Evolutionary conservation across 2,329 filamentous ascomycete species (phyloP).

Genomic region (Exophiala mesophila): DNA sequence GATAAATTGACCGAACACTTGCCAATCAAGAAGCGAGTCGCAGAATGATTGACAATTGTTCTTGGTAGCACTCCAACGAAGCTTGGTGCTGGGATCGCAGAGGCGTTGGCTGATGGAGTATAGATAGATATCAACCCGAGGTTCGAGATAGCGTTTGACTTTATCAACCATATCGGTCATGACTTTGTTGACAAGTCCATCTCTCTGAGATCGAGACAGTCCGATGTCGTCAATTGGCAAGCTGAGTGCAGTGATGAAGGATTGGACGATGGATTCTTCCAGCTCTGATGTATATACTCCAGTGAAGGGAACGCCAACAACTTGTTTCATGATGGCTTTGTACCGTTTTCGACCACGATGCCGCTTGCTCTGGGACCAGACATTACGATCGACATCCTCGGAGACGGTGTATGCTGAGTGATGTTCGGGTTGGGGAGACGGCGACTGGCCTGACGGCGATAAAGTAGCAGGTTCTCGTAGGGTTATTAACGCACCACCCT

Average conservation of each 20-base stretch:
- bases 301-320: constrained; percentile 36
- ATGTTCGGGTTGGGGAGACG: not conserved
- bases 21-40: constrained; percentile 32
- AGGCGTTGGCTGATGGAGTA: constrained; percentile 30
- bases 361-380: constrained; percentile 15
- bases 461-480: constrained; percentile 14
- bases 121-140: constrained; percentile 31
- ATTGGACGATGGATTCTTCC: constrained; percentile 30
- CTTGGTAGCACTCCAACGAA: constrained; percentile 31
- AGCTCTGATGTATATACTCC: constrained; percentile 25
- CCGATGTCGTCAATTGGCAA: constrained; percentile 18
- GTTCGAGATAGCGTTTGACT: constrained; percentile 27
- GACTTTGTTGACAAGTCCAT: constrained; percentile 1
- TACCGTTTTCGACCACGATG: constrained; percentile 29
- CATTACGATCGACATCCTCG: constrained; percentile 3
- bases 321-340: constrained; percentile 40
- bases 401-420: constrained; percentile 1
- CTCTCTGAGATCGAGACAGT: not conserved
- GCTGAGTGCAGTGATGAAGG: constrained; percentile 27
- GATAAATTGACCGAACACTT: constrained; percentile 26
- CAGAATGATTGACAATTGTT: constrained; percentile 41
- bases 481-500: constrained; percentile 21
- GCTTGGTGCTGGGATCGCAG: constrained; percentile 25
- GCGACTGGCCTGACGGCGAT: constrained; percentile 3
- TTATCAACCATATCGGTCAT: constrained; percentile 12